phyloP scores from a whole-genome alignment of 352 stramenopile genomes.

The Phytophthora multivora region DNA sequence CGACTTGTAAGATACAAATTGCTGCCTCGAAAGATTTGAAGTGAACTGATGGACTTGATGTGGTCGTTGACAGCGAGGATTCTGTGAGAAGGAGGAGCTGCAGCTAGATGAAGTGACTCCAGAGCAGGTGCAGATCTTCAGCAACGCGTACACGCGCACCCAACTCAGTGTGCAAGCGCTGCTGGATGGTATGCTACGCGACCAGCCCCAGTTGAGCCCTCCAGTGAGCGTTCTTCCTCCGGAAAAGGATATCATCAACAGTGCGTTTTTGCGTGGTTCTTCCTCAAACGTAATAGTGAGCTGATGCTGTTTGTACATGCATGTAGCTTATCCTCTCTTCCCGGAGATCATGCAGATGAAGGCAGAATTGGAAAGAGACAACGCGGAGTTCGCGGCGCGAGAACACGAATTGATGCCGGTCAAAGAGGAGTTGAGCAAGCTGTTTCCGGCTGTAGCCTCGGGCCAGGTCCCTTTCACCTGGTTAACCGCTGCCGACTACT shows the following conservation, averaged over 20 bases:
- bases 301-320: slow-evolving; percentile 7
- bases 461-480: slow-evolving; percentile 57
- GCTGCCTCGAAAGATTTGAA: not conserved
- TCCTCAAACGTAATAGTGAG: not conserved
- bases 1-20: slow-evolving; percentile 38
- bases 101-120: slow-evolving; percentile 38
- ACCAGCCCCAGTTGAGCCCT: slow-evolving; percentile 40
- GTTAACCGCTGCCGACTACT: slow-evolving; percentile 78
- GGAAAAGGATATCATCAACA: slow-evolving; percentile 82
- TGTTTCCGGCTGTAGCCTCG: slow-evolving; percentile 58
- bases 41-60: slow-evolving; percentile 21
- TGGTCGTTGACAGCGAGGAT: slow-evolving; percentile 32
- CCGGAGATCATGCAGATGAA: slow-evolving; percentile 71
- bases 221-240: slow-evolving; percentile 61
- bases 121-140: slow-evolving; percentile 60
- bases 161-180: slow-evolving; percentile 78
- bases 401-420: slow-evolving; percentile 59
- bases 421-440: slow-evolving; percentile 55
- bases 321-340: slow-evolving; percentile 61
- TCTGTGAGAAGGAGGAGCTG: slow-evolving; percentile 50
- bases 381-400: slow-evolving; percentile 47
- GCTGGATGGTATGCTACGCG: slow-evolving; percentile 50
- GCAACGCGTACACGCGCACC: slow-evolving; percentile 79
- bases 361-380: slow-evolving; percentile 49
- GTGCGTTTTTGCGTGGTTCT: slow-evolving; percentile 25